A percentile compares a stretch with the other conserved stretches of the same genome.
These are phyloP conservation scores for Musa balbisiana DNA, from an alignment of 202 grass and related monocot genomes.

Conservation along the genomic window DNA sequence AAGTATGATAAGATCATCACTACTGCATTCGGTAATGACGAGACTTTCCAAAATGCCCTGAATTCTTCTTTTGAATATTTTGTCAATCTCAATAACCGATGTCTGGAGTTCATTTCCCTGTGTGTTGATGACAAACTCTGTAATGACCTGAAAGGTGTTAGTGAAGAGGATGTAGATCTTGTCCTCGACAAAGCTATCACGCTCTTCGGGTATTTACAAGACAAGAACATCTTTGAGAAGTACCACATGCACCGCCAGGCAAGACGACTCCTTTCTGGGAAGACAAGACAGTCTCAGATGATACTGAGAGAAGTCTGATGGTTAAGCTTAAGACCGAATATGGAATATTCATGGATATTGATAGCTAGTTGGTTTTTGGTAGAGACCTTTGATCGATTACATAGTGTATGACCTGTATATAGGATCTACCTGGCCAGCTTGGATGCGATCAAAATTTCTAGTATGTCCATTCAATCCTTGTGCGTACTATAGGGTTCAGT, in stretches of 20 bases:
- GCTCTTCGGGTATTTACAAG: not conserved
- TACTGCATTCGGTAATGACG: not conserved
- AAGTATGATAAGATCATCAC: not conserved
- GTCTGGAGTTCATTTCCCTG: not conserved
- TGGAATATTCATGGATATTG: not conserved
- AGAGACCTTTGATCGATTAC: no score
- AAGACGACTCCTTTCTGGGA: not conserved
- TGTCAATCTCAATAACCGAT: not conserved
- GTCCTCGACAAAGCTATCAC: not conserved
- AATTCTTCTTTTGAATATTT: not conserved
- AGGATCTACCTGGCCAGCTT: no score
- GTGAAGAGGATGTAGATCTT: not conserved
- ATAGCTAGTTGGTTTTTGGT: no score
- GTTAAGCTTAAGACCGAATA: constrained; percentile 3
- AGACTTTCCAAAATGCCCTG: not conserved
- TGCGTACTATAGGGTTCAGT: no score
- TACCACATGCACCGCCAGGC: not conserved
- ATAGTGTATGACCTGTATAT: no score
- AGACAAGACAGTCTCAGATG: not conserved
- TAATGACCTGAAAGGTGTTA: not conserved
- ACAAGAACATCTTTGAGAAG: not conserved
- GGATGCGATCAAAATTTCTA: no score
- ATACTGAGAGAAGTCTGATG: constrained; percentile 3
- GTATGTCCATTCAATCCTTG: no score
- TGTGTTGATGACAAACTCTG: not conserved